A percentile compares a stretch with the other conserved stretches of the same genome.
Conservation (phyloP, 208 protist genomes). For the Leishmania gerbilli region DNA sequence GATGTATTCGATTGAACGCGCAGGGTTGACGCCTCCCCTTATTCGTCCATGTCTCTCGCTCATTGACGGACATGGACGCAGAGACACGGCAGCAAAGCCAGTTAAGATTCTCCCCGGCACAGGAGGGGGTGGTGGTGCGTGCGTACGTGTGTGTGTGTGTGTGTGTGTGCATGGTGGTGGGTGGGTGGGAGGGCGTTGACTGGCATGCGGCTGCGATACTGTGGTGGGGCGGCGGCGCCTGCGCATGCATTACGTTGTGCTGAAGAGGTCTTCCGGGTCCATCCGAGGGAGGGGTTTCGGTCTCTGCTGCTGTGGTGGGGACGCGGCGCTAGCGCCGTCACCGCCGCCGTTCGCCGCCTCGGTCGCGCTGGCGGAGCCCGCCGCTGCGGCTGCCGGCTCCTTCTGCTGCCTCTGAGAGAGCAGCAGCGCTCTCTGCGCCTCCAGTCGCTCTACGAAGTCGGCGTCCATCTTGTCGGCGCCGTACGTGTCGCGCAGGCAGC, state of each 20-base stretch:
- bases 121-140: no score
- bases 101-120: no score
- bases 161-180: neutral
- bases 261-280: conserved; percentile 20
- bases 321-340: neutral
- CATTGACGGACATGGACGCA: no score
- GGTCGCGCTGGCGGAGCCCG: neutral
- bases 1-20: no score
- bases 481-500: conserved; percentile 65
- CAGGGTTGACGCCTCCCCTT: no score
- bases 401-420: neutral
- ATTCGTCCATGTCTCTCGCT: no score
- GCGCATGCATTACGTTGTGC: neutral
- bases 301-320: neutral
- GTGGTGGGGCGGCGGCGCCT: neutral
- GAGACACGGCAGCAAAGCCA: no score
- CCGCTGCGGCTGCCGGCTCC: neutral
- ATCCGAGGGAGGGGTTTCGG: neutral
- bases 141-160: no score
- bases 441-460: conserved; percentile 74
- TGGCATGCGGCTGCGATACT: neutral
- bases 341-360: neutral
- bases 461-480: conserved; percentile 49
- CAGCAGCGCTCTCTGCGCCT: conserved; percentile 34
- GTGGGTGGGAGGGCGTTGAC: neutral